phyloP scores from a whole-genome alignment of 345 rosid genomes.

The Toxicodendron radicans region DNA sequence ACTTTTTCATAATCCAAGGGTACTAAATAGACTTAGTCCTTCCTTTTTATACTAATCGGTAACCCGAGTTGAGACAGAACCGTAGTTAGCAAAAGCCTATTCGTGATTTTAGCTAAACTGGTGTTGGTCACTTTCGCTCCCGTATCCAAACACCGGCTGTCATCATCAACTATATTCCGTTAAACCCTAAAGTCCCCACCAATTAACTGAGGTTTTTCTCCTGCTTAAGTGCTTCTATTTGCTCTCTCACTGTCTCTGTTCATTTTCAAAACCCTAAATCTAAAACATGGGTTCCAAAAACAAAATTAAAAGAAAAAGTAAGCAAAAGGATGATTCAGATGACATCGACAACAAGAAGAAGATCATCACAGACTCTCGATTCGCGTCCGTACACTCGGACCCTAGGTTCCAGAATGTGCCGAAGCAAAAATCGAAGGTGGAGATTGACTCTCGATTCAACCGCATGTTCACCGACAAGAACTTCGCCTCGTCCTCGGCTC shows the following conservation, averaged over 20 bases:
- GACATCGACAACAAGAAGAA: constrained; percentile 12
- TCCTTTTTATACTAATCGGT: too few relatives aligned
- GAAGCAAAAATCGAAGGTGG: constrained; percentile 59
- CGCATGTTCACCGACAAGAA: constrained; percentile 56
- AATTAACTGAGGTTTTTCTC: too few relatives aligned
- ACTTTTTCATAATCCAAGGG: too few relatives aligned
- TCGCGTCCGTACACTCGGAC: constrained; percentile 65
- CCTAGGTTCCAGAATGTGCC: constrained; percentile 84
- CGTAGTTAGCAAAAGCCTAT: too few relatives aligned
- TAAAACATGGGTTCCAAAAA: constrained; percentile 39
- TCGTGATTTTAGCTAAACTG: neutral
- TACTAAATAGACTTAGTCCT: too few relatives aligned
- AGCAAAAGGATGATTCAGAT: constrained; percentile 8
- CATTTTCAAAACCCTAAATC: neutral
- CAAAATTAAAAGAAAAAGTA: constrained; percentile 19
- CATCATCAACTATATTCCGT: neutral
- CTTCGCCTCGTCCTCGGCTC: constrained; percentile 56
- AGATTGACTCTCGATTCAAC: constrained; percentile 74
- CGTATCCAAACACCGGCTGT: constrained; percentile 7
- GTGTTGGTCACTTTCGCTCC: neutral
- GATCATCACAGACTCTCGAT: constrained; percentile 65
- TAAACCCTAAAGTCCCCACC: constrained; percentile 8
- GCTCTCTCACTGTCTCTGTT: neutral
- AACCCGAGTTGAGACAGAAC: too few relatives aligned
- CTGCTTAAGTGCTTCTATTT: too few relatives aligned